Evolutionary conservation across 345 rosid genomes (phyloP), one percentile per base, ranked within the genome.

Genomic region (Diplotaxis tenuifolia): DNA sequence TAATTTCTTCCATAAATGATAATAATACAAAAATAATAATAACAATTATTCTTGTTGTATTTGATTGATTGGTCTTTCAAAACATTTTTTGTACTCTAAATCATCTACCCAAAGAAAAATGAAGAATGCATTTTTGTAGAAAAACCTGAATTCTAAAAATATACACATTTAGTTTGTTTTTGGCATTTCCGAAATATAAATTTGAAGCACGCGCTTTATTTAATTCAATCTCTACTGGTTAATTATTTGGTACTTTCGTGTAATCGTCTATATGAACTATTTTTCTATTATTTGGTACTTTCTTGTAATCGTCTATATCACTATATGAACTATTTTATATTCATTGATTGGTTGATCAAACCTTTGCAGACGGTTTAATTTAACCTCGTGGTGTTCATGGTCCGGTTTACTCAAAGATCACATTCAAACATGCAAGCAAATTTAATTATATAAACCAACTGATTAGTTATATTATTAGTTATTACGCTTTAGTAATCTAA

Each of bases 381-480:
- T n/a, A 7, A 45, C 50, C n/a, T 40, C 15, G 36, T 38, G 9
- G 16, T 72, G 31, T 42, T 14, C 50, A 42, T 42, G 18, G 50
- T 42, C 15, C 18, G 50, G 18, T 42, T 42, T 42, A 42, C 31
- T 25, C 19, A 55, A 57, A 55, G 70, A 34, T 65, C 69, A 72
- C 29, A 9, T 19, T 53, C 21, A 50, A 21, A 61, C 58, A 19
- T 4, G 36, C n/a, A 71, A 36, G 27, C 31, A 54, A 64, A 19
- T 27, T 45, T 56, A 40, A 45, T 20, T 38, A 19, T 27, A 29
- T 42, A 28, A 31, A 56, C 20, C 22, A 9, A 14, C 28, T 4
- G 20, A 25, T 10, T 42, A 14, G 28, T 19, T 14, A 9, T 14
- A 31, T 29, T 0, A 16, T 16, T 16, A 15, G 53, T 16, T 47